Conservation (phyloP, 805 yeast species). For the Kluyveromyces dobzhanskii region DNA sequence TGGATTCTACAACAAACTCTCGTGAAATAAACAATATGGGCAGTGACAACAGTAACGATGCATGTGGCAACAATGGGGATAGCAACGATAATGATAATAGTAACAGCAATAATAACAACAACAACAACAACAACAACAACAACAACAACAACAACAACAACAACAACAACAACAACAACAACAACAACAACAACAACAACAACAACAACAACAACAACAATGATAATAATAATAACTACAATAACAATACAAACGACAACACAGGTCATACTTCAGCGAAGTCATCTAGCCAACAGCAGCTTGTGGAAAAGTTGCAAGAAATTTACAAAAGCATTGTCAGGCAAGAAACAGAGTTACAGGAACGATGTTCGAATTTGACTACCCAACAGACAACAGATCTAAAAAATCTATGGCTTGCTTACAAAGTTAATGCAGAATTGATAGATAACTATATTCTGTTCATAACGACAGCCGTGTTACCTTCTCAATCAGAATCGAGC, state of each 20-base stretch:
- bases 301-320: conserved; percentile 65
- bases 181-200: conserved; percentile 11
- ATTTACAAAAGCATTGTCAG: conserved; percentile 63
- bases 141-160: conserved; percentile 5
- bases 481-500: conserved; percentile 48
- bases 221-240: conserved; percentile 10
- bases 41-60: no score
- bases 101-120: conserved; percentile 2
- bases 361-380: conserved; percentile 54
- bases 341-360: conserved; percentile 61
- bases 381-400: conserved; percentile 44
- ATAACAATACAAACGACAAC: conserved; percentile 14
- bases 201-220: conserved; percentile 11
- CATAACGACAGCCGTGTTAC: conserved; percentile 59
- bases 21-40: not conserved
- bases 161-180: conserved; percentile 8
- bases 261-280: conserved; percentile 19
- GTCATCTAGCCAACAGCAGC: conserved; percentile 32
- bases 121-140: conserved; percentile 4
- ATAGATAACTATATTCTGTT: conserved; percentile 68
- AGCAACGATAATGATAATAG: conserved; percentile 1
- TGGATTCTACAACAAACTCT: not conserved
- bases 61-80: not conserved
- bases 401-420: conserved; percentile 67
- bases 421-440: conserved; percentile 56